Evolutionary conservation across 176 grass and related monocot genomes (phyloP).

Genomic region (Musa beccarii): DNA sequence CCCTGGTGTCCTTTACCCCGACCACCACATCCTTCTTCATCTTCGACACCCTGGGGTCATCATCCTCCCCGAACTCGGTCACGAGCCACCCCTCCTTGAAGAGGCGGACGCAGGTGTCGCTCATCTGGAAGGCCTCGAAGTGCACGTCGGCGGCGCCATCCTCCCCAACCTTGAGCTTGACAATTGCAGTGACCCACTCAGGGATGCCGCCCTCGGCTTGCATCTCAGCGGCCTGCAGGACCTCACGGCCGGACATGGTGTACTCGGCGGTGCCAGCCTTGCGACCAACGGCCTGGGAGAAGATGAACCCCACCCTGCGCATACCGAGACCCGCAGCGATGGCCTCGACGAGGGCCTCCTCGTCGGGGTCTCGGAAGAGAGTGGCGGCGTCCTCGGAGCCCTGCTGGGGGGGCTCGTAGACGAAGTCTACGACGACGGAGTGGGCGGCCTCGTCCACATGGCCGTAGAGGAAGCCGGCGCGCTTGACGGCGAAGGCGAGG

Average conservation of each 20-base stretch:
- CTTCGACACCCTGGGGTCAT: constrained; percentile 61
- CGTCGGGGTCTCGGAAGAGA: constrained; percentile 45
- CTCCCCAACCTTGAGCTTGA: constrained; percentile 66
- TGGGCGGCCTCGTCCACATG: constrained; percentile 33
- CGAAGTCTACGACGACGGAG: constrained; percentile 68
- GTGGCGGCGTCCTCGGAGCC: constrained; percentile 47
- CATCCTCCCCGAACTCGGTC: constrained; percentile 45
- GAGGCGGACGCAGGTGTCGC: constrained; percentile 77
- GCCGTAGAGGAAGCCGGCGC: constrained; percentile 78
- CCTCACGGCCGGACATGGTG: constrained; percentile 77
- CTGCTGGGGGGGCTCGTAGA: constrained; percentile 86
- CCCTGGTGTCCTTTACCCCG: constrained; percentile 56
- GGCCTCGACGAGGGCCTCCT: constrained; percentile 71
- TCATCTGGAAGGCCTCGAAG: constrained; percentile 98
- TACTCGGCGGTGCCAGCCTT: constrained; percentile 69
- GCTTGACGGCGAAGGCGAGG: constrained; percentile 81
- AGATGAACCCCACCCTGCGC: constrained; percentile 64
- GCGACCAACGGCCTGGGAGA: constrained; percentile 89
- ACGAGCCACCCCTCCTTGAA: constrained; percentile 75
- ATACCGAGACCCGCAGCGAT: constrained; percentile 72
- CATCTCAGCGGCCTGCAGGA: constrained; percentile 61
- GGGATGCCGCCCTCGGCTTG: constrained; percentile 54
- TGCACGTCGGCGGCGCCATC: constrained; percentile 71
- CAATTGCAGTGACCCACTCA: constrained; percentile 82
- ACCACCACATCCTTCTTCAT: constrained; percentile 84